These are phyloP conservation scores for Wickerhamomyces canadensis DNA, from an alignment of 805 yeast species.

Conservation along the genomic window DNA sequence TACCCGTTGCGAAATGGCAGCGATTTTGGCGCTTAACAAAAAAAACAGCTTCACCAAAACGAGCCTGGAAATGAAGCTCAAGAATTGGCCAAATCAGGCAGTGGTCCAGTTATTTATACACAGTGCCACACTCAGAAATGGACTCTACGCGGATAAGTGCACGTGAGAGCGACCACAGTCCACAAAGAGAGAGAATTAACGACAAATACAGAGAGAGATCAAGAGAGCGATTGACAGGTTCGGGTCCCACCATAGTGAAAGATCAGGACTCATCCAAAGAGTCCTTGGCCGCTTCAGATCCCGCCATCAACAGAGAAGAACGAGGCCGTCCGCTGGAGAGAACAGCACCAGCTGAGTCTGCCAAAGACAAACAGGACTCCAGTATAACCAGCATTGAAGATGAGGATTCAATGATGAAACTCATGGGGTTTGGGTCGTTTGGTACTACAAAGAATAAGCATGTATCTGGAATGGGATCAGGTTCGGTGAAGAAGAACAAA, in stretches of 20 bases:
- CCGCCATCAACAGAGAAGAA: slow-evolving; percentile 3
- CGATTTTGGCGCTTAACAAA: too few relatives aligned
- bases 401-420: slow-evolving; percentile 30
- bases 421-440: slow-evolving; percentile 58
- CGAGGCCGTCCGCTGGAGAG: slow-evolving; percentile 24
- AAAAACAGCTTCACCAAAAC: not conserved
- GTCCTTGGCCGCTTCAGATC: too few relatives aligned
- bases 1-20: not conserved
- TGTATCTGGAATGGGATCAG: slow-evolving; percentile 43
- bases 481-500: slow-evolving; percentile 32
- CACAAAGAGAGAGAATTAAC: not conserved
- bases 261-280: too few relatives aligned
- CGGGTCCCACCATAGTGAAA: too few relatives aligned
- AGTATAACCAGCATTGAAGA: slow-evolving; percentile 14
- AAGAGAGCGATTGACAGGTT: not conserved
- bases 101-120: too few relatives aligned
- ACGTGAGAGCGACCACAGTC: not conserved
- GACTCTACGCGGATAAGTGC: not conserved
- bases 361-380: too few relatives aligned
- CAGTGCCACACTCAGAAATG: too few relatives aligned
- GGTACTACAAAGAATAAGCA: slow-evolving; percentile 52
- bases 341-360: slow-evolving; percentile 19
- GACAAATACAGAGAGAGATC: slow-evolving; percentile 2
- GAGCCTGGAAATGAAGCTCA: not conserved
- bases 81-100: too few relatives aligned